phyloP scores from a whole-genome alignment of 2,329 filamentous ascomycete genomes.

The Fusarium sp. region DNA sequence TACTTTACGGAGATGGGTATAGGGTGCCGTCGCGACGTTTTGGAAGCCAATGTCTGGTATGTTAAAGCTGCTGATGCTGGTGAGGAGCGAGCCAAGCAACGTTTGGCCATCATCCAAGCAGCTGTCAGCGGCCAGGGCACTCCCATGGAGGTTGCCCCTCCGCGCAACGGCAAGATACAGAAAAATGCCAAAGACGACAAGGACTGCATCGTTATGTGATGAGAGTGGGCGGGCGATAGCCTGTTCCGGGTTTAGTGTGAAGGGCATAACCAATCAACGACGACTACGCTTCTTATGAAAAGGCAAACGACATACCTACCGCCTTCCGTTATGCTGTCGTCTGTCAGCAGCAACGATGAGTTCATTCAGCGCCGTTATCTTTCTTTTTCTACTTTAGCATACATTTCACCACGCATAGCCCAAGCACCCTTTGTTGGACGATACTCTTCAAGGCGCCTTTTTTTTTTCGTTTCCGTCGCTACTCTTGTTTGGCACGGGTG shows the following conservation, averaged over 20 bases:
- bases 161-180: slow-evolving; percentile 63
- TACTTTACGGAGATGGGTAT: slow-evolving; percentile 99
- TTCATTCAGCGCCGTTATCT: slow-evolving; percentile 11
- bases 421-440: slow-evolving; percentile 15
- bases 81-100: slow-evolving; percentile 88
- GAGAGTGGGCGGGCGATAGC: slow-evolving; percentile 8
- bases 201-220: slow-evolving; percentile 69
- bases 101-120: slow-evolving; percentile 86
- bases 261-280: slow-evolving; percentile 41
- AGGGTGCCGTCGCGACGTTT: slow-evolving; percentile 90
- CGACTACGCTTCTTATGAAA: slow-evolving; percentile 16
- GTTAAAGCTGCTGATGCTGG: slow-evolving; percentile 94
- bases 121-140: slow-evolving; percentile 73
- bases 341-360: slow-evolving; percentile 4
- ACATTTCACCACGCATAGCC: slow-evolving; percentile 30
- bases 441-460: slow-evolving; percentile 15
- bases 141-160: slow-evolving; percentile 68
- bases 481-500: slow-evolving; percentile 15
- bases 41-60: slow-evolving; percentile 99
- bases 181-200: slow-evolving; percentile 65
- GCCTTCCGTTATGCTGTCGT: slow-evolving; percentile 4
- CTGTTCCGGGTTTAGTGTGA: slow-evolving; percentile 22
- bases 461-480: slow-evolving; percentile 31
- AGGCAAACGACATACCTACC: slow-evolving; percentile 5
- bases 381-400: slow-evolving; percentile 37